These are phyloP conservation scores for Globisporangium mamillatum DNA, from an alignment of 352 stramenopile species.

Conservation along the genomic window DNA sequence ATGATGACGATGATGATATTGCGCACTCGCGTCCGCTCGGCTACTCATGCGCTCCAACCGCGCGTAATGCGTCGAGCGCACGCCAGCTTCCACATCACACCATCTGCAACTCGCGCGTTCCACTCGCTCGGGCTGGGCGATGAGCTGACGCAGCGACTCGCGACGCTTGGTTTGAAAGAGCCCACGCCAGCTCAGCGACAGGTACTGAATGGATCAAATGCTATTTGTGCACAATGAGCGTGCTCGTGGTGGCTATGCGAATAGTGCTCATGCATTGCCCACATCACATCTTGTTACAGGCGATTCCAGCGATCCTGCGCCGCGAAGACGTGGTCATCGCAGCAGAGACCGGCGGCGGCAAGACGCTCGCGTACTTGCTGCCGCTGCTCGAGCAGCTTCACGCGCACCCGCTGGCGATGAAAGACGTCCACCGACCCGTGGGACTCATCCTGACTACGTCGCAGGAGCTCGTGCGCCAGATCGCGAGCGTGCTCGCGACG, in stretches of 20 bases:
- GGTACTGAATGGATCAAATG: constrained; percentile 9
- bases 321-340: constrained; percentile 90
- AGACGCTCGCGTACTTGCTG: constrained; percentile 95
- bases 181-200: constrained; percentile 55
- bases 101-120: constrained; percentile 28
- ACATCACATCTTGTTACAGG: constrained; percentile 16
- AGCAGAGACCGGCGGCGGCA: constrained; percentile 93
- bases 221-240: not conserved
- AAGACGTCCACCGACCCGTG: constrained; percentile 44
- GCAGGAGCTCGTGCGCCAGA: constrained; percentile 82
- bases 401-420: constrained; percentile 27
- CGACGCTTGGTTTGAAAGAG: constrained; percentile 29
- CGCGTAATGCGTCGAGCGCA: not conserved
- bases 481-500: constrained; percentile 42
- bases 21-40: constrained; percentile 2
- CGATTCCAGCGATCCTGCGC: constrained; percentile 52
- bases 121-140: constrained; percentile 52
- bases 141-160: constrained; percentile 33
- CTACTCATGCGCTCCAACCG: not conserved
- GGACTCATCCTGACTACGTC: constrained; percentile 84
- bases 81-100: not conserved
- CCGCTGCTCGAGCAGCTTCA: constrained; percentile 80
- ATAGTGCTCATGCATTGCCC: not conserved
- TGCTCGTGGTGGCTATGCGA: not conserved
- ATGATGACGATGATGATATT: constrained; percentile 4